Base-by-base conservation (phyloP, 306 rosid species). In the Calophaca sinica region DNA sequence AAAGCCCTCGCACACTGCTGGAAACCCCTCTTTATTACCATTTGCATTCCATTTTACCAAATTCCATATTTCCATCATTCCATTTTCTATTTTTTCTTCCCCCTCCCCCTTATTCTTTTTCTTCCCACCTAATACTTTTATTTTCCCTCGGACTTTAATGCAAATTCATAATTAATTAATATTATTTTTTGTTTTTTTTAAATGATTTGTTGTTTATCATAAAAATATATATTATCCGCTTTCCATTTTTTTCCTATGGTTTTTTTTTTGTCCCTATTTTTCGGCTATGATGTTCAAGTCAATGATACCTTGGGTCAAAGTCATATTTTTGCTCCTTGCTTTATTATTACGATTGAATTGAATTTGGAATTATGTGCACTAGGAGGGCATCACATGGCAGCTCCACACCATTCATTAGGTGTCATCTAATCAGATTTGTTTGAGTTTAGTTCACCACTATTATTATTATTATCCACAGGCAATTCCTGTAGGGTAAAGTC, bases 1-100 rank as follows among this genome's bases (percentile, higher is more conserved):
- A 83, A 84, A 74, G 82, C 85, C 86, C 86, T 84, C 81, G 82
- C 82, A 62, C 83, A 58, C 58, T 61, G 84, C 71, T 70, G 87
- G 85, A 90, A 77, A 81, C 85, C 83, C 86, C 85, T 88, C 83
- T 81, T 81, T 81, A 39, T 86, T 84, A 70, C 83, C 67, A 60
- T 74, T 67, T 79, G 46, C 71, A 39, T 31, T 73, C 45, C 7
- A 15, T 28, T 54, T 66, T 29, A 28, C 76, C 68, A 66, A 61
- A 5, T 38, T 38, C 42, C 5, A 20, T 20, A 20, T 20, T 75
- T 74, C 9, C 52, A 15, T 69, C 81, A 36, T 81, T 50, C 6
- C 26, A 59, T 62, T 71, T 70, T 79, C 61, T 52, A 49, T 29
- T 28, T 72, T 9, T 77, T 79, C 12, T 5, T 5, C 2, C 1